Evolutionary conservation across 768 basidiomycete genomes (phyloP).

Genomic region (Termitomyces sp.): DNA sequence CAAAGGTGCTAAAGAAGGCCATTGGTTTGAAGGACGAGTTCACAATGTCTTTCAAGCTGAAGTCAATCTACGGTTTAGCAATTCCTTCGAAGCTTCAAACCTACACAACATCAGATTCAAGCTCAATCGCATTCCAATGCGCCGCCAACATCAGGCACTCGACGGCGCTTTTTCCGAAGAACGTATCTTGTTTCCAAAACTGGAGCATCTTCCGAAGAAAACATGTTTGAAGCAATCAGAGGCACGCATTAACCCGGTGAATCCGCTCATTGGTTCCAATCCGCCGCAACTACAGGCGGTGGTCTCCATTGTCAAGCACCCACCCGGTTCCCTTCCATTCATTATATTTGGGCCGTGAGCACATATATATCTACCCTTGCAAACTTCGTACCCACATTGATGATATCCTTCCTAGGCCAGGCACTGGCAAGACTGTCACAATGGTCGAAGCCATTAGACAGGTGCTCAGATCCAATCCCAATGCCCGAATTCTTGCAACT

Average conservation of each 20-base stretch:
- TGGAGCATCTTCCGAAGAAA: slow-evolving; percentile 21
- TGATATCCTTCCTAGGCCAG: too few species aligned
- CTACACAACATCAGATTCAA: slow-evolving; percentile 54
- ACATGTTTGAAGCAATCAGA: slow-evolving; percentile 9
- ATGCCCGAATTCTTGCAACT: slow-evolving; percentile 49
- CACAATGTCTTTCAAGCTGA: slow-evolving; percentile 45
- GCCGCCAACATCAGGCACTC: slow-evolving; percentile 59
- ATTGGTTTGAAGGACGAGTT: slow-evolving; percentile 60
- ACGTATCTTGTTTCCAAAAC: slow-evolving; percentile 48
- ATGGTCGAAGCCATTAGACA: slow-evolving; percentile 59
- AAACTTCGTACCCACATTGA: too few species aligned
- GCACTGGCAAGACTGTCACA: slow-evolving; percentile 68
- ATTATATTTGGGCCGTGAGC: slow-evolving; percentile 64
- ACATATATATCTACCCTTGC: too few species aligned
- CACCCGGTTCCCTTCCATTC: slow-evolving; percentile 50
- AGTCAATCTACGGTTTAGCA: slow-evolving; percentile 49
- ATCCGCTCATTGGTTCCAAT: slow-evolving; percentile 44
- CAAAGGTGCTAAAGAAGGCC: slow-evolving; percentile 31
- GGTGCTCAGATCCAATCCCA: slow-evolving; percentile 34
- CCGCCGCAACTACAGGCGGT: slow-evolving; percentile 47
- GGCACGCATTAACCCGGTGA: slow-evolving; percentile 26
- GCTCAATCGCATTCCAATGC: slow-evolving; percentile 51
- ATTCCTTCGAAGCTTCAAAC: slow-evolving; percentile 37
- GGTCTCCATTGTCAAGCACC: slow-evolving; percentile 36
- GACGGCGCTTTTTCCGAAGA: slow-evolving; percentile 39